These are phyloP conservation scores for Trichoderma sp. DNA, from an alignment of 2,329 filamentous ascomycete species.

Conservation along the genomic window DNA sequence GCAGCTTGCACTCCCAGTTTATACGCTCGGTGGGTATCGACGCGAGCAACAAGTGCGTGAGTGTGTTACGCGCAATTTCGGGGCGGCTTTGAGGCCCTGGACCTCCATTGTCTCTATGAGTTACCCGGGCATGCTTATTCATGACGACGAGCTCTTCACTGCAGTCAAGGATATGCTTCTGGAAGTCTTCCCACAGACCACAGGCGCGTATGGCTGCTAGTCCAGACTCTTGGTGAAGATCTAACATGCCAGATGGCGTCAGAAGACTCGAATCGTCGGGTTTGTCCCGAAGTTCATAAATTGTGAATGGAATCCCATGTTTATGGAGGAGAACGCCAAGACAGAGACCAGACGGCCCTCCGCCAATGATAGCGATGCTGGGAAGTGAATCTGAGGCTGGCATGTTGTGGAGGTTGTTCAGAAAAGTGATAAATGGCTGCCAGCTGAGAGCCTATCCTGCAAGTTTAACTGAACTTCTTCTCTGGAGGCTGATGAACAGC, in stretches of 20 bases:
- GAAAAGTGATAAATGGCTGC: not conserved
- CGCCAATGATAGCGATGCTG: slow-evolving; percentile 37
- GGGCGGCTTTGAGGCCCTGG: slow-evolving; percentile 29
- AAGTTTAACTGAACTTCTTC: not conserved
- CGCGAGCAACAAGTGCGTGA: slow-evolving; percentile 36
- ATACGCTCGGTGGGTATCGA: slow-evolving; percentile 34
- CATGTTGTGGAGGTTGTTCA: not conserved
- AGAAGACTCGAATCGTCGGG: slow-evolving; percentile 30
- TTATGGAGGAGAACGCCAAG: slow-evolving; percentile 47
- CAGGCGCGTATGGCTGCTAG: slow-evolving; percentile 44
- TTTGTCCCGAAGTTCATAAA: slow-evolving; percentile 36
- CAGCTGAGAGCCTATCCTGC: not conserved
- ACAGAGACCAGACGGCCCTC: slow-evolving; percentile 47
- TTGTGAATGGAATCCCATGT: slow-evolving; percentile 33
- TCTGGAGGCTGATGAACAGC: not conserved
- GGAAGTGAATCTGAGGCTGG: not conserved
- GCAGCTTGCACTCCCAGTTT: slow-evolving; percentile 40
- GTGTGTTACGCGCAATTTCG: slow-evolving; percentile 39
- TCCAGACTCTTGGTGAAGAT: slow-evolving; percentile 48
- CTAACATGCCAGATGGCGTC: slow-evolving; percentile 43
- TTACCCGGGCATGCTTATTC: slow-evolving; percentile 30
- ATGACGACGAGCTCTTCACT: slow-evolving; percentile 23
- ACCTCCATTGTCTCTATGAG: slow-evolving; percentile 27
- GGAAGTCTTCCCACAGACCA: slow-evolving; percentile 45
- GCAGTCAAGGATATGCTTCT: slow-evolving; percentile 35